A percentile compares a stretch with the other conserved stretches of the same genome.
phyloP scores from a whole-genome alignment of 257 asterid species.

The Scutellaria galericulata region DNA sequence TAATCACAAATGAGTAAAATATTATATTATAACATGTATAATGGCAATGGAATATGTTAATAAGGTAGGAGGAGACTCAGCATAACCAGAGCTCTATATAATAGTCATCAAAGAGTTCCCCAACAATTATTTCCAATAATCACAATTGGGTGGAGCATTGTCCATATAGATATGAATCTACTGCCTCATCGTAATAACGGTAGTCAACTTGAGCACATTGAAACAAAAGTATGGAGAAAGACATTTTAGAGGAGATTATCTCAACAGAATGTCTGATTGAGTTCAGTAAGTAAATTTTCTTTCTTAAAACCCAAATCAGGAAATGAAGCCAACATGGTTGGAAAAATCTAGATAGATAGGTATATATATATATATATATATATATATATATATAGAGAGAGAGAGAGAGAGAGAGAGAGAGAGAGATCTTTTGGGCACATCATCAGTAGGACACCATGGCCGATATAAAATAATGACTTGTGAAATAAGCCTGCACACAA shows the following conservation, averaged over 20 bases:
- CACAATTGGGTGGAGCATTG: conserved; percentile 5
- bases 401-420: background rate
- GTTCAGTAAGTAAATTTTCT: too few species aligned
- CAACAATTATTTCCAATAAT: conserved; percentile 7
- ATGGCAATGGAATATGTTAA: background rate
- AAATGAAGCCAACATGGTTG: too few species aligned
- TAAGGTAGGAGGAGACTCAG: conserved; percentile 18
- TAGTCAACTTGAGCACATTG: too few species aligned
- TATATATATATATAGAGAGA: too few species aligned
- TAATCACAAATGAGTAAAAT: conserved; percentile 34
- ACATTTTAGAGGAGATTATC: too few species aligned
- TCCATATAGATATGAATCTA: conserved; percentile 8
- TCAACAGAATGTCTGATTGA: too few species aligned
- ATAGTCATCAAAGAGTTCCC: background rate
- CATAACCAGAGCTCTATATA: background rate
- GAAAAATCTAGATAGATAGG: too few species aligned
- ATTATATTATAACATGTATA: background rate
- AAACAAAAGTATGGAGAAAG: too few species aligned
- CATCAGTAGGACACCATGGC: conserved; percentile 6
- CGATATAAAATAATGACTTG: conserved; percentile 8
- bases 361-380: background rate
- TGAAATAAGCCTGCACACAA: background rate
- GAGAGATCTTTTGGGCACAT: background rate
- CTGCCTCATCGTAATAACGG: background rate
- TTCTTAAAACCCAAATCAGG: too few species aligned